Base-by-base conservation (phyloP, 352 stramenopile genomes). In the Globisporangium perplexum region DNA sequence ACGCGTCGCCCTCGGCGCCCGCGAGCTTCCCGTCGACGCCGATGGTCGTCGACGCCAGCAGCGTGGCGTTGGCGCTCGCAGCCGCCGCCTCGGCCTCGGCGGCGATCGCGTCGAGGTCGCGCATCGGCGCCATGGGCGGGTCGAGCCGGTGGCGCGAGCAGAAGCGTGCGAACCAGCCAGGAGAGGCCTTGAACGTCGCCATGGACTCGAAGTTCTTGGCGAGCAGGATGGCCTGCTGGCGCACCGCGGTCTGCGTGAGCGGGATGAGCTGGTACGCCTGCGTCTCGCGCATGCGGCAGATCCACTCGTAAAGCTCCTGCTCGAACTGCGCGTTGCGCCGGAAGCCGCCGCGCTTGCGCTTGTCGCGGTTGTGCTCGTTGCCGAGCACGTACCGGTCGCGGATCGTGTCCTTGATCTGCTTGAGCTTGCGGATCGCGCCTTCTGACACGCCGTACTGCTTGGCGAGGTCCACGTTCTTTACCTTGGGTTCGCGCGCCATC, bases 391-490 rank as follows among this genome's bases (percentile, higher is more conserved):
- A 95, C 52, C 85, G 85, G 43, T 86, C 80, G 59, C 84, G 77
- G 50, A 95, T 83, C 11, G 73, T 77, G 71, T 92, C 79, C 56
- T 91, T 87, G 64, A 93, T 89, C 64, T 95, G 83, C 67, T 91
- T 90, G 48, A 93, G 81, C 66, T 95, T 95, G 57, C 83, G 82
- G 58, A 95, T 93, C 47, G 83, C 85, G 33, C 80, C 83, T 44
- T 93, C 83, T 10, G 85, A 93, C 26, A 95, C 83, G 50, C 83
- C 85, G 60, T 95, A 95, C 39, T 73, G 74, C 62, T 92, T 90
- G 23, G 82, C 85, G 20, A 95, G 65, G 55, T 90, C 78, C 48
- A 93, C 84, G 53, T 92, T 93, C 68, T 92, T 90, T 30, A 93
- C 79, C 65, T 92, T 93, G 49, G 64, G 57, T 58, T 92, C 84